A percentile compares a stretch with the other conserved stretches of the same genome.
phyloP scores from a whole-genome alignment of 2,329 filamentous ascomycete species.

The Fusarium equiseti region DNA sequence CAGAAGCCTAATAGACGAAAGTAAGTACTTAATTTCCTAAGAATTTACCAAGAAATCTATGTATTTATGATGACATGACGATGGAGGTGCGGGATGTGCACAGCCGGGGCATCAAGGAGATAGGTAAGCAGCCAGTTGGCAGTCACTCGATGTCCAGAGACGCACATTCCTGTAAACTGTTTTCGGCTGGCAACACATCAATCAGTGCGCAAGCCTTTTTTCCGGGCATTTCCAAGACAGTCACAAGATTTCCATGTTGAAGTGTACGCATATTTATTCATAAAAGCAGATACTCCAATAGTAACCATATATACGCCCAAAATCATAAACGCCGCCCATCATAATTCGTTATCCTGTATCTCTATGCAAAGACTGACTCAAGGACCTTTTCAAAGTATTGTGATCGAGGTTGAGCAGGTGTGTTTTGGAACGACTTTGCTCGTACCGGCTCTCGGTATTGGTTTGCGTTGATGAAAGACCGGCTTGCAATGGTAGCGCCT shows the following conservation, averaged over 20 bases:
- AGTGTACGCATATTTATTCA: neutral
- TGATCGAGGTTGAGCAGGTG: conserved; percentile 20
- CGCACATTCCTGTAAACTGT: too few relatives aligned
- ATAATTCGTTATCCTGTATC: conserved; percentile 9
- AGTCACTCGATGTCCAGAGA: too few relatives aligned
- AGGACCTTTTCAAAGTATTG: conserved; percentile 37
- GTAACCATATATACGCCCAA: neutral
- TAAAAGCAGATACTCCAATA: neutral
- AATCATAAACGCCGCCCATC: conserved; percentile 11
- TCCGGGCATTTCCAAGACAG: neutral
- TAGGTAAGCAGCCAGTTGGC: too few relatives aligned
- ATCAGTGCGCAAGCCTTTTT: too few relatives aligned
- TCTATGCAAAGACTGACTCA: conserved; percentile 42
- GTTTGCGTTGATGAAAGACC: conserved; percentile 12
- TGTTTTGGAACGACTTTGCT: conserved; percentile 1
- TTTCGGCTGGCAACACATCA: too few relatives aligned
- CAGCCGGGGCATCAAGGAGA: too few relatives aligned
- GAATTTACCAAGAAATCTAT: too few relatives aligned
- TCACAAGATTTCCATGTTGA: neutral
- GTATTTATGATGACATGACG: too few relatives aligned
- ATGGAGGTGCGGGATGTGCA: too few relatives aligned
- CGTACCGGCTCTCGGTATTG: conserved; percentile 21
- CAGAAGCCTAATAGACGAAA: too few relatives aligned
- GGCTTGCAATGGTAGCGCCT: conserved; percentile 39
- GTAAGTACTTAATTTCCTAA: too few relatives aligned